Base-by-base conservation (phyloP, 768 basidiomycete species). In the Phanerochaete sordida region DNA sequence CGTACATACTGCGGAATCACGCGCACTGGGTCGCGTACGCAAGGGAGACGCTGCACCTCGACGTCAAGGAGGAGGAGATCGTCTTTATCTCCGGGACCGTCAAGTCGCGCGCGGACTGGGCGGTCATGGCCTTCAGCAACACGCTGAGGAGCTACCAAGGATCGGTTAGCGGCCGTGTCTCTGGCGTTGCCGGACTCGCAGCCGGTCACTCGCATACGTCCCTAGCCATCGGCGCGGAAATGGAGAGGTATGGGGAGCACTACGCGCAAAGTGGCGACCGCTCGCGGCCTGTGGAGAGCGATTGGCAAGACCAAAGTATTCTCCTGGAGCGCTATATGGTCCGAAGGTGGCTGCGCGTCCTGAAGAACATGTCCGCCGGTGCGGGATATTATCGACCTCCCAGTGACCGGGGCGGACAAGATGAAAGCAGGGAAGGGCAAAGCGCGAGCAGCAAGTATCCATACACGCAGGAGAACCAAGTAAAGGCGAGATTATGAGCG, bases 321-420 rank as follows among this genome's bases (percentile, higher is more conserved):
- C 65, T 68, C 43, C 21, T 68, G 1, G 39, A 39, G 11, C 61
- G 61, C 23, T 65, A 62, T 49, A 66, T 57, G 61, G 21, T 63
- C 33, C 64, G 60, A 56, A 43, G 26, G 16, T 48, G 61, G 2
- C 33, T 8, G 58, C 52, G 56, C 12, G 19, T 19, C 13, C 4
- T 19, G 35, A 15, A 35, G 33, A 35, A 35, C 7, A 13, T 35
- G 7, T 6, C 13, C 13, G 33, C 33, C 7, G 33, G 33, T 13
- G 33, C 33, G 13, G 33, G 33, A 6, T 35, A 35, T 13, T 6
- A 35, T 13, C 33, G 13, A 35, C 33, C 13, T 7, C 33, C 33
- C 7, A 35, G 33, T 35, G 7, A 6, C 7, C 7, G 33, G 13
- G 33, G 13, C 13, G 33, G 13, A 13, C 33, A 13, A 35, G 33